These are phyloP conservation scores for Xylaria polymorpha DNA, from an alignment of 2,329 filamentous ascomycete genomes.

Conservation along the genomic window DNA sequence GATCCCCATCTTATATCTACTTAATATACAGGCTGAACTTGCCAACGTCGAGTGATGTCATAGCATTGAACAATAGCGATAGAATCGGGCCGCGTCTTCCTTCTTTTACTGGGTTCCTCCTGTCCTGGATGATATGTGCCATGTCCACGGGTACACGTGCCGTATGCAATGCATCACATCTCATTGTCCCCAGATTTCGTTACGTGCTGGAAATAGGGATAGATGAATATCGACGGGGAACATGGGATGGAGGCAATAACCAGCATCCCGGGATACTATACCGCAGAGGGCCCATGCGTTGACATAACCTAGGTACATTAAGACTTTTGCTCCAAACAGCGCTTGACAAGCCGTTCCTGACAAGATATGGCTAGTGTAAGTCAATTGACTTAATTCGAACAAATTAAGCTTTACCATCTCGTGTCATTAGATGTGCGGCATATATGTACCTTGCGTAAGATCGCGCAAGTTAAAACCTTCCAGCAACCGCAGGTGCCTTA, in stretches of 20 bases:
- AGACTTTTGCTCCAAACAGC: too few species aligned
- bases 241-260: constrained; percentile 5
- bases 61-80: neutral
- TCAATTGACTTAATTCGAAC: neutral
- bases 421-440: neutral
- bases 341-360: constrained; percentile 5
- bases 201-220: constrained; percentile 17
- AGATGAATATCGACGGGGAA: constrained; percentile 13
- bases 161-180: constrained; percentile 32
- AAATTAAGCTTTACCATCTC: constrained; percentile 7
- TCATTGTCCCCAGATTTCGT: constrained; percentile 14
- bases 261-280: constrained; percentile 16
- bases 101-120: neutral
- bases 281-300: neutral
- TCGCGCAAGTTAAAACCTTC: neutral
- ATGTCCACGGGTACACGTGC: constrained; percentile 28
- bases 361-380: neutral
- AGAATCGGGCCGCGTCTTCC: constrained; percentile 27
- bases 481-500: too few species aligned
- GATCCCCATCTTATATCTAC: constrained; percentile 22
- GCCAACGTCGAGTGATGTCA: constrained; percentile 24
- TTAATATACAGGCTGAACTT: constrained; percentile 34
- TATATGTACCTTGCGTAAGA: constrained; percentile 3
- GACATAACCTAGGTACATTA: neutral
- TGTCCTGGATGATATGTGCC: neutral